A percentile compares a stretch with the other conserved stretches of the same genome.
Evolutionary conservation across 228 moss, liverwort and hornwort genomes (phyloP).

Genomic region (Sphagnum magellanicum): DNA sequence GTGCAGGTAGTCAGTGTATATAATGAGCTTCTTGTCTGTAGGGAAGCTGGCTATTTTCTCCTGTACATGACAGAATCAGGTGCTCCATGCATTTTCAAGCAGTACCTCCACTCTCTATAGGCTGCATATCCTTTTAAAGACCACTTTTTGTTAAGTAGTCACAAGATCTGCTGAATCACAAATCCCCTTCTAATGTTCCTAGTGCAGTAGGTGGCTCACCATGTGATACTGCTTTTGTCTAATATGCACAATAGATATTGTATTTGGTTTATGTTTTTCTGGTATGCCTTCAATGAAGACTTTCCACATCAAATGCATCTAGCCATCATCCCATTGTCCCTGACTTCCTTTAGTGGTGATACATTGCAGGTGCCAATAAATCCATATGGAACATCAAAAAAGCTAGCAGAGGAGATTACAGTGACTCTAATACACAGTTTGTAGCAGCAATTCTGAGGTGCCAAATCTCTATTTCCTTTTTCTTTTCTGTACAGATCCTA

Average conservation of each 20-base stretch:
- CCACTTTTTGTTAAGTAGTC: no score
- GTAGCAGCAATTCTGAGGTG: constrained; percentile 18
- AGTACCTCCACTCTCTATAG: no score
- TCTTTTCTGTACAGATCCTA: no score
- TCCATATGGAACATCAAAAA: constrained; percentile 17
- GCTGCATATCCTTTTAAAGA: no score
- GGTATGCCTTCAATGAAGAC: constrained; percentile 8
- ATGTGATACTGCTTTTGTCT: not conserved
- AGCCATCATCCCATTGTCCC: no score
- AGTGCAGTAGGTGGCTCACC: not conserved
- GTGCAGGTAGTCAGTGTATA: constrained; percentile 6
- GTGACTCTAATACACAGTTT: constrained; percentile 9
- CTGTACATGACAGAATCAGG: no score
- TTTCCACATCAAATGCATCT: constrained; percentile 6
- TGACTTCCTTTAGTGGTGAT: no score
- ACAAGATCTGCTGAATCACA: not conserved
- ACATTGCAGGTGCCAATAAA: constrained; percentile 10
- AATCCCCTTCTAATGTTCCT: constrained; percentile 9
- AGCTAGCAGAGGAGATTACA: constrained; percentile 18
- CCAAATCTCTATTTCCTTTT: not conserved
- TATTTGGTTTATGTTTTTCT: not conserved
- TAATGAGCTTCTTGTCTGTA: no score
- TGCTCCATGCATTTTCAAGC: no score
- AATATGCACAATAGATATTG: not conserved
- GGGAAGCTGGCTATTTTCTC: no score